These are phyloP conservation scores for Avena insularis DNA, from an alignment of 176 grass and related monocot genomes.

Conservation along the genomic window DNA sequence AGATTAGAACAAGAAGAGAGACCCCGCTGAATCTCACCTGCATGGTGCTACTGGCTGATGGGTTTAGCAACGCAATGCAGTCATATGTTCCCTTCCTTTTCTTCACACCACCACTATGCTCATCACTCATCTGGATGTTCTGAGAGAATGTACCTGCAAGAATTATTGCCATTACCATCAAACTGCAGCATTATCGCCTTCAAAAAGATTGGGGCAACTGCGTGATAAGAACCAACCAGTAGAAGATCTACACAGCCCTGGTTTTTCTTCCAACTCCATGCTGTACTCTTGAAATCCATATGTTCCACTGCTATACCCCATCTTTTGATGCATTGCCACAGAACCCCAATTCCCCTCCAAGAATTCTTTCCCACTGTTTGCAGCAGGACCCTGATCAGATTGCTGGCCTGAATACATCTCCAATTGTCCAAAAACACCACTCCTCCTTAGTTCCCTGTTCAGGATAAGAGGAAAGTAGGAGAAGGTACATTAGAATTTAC, in stretches of 20 bases:
- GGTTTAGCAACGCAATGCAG: constrained; percentile 32
- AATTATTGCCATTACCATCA: constrained; percentile 29
- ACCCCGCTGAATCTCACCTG: constrained; percentile 42
- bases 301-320: constrained; percentile 61
- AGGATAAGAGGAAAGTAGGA: constrained; percentile 40
- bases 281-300: constrained; percentile 59
- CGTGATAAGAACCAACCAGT: constrained; percentile 44
- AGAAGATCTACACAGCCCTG: constrained; percentile 49
- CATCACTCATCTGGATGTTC: constrained; percentile 61
- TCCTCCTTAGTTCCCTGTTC: constrained; percentile 40
- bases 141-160: constrained; percentile 53
- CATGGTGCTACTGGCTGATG: constrained; percentile 42
- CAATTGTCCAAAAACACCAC: constrained; percentile 31
- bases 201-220: not conserved
- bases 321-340: constrained; percentile 63
- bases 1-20: constrained; percentile 12
- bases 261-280: constrained; percentile 51
- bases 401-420: constrained; percentile 75
- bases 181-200: constrained; percentile 18
- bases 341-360: constrained; percentile 64
- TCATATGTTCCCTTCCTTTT: constrained; percentile 64
- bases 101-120: constrained; percentile 53
- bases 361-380: constrained; percentile 57
- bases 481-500: constrained; percentile 34
- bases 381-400: constrained; percentile 56